Evolutionary conservation across 306 rosid species (phyloP).

Genomic region (Lathyrus oleraceus): DNA sequence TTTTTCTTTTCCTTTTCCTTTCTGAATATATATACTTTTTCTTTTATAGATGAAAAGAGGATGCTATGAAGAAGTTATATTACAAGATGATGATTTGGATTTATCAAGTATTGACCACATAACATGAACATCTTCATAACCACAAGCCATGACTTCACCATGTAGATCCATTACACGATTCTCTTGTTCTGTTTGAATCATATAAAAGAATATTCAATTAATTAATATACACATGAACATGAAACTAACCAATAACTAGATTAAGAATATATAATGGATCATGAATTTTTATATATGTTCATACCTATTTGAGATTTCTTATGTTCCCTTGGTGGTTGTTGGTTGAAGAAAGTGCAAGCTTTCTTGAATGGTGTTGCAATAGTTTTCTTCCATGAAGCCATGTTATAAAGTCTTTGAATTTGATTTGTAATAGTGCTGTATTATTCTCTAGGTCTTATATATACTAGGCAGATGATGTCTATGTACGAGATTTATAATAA

Average conservation of each 20-base stretch:
- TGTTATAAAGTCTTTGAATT: conserved; percentile 8
- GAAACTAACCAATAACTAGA: background rate
- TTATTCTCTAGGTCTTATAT: conserved; percentile 30
- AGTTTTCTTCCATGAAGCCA: conserved; percentile 98
- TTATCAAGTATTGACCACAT: conserved; percentile 98
- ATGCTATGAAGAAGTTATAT: conserved; percentile 55
- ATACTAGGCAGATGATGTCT: conserved; percentile 14
- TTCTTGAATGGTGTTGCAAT: conserved; percentile 80
- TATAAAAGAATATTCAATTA: background rate
- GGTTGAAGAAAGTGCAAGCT: conserved; percentile 84
- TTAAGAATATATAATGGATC: background rate
- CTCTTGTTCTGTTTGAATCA: conserved; percentile 55
- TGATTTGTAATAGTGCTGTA: conserved; percentile 11
- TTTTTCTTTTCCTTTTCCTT: too few relatives aligned
- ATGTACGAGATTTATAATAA: conserved; percentile 20
- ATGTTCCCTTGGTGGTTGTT: conserved; percentile 62
- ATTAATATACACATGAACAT: conserved; percentile 10
- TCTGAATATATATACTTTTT: background rate
- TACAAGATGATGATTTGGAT: conserved; percentile 69
- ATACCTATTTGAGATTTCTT: conserved; percentile 72
- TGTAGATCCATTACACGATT: conserved; percentile 70
- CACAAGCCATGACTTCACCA: conserved; percentile 95
- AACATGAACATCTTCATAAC: conserved; percentile 91
- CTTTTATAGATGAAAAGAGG: background rate
- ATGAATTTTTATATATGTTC: background rate